These are phyloP conservation scores for Trifolium pratense DNA, from an alignment of 306 rosid species.

Conservation along the genomic window DNA sequence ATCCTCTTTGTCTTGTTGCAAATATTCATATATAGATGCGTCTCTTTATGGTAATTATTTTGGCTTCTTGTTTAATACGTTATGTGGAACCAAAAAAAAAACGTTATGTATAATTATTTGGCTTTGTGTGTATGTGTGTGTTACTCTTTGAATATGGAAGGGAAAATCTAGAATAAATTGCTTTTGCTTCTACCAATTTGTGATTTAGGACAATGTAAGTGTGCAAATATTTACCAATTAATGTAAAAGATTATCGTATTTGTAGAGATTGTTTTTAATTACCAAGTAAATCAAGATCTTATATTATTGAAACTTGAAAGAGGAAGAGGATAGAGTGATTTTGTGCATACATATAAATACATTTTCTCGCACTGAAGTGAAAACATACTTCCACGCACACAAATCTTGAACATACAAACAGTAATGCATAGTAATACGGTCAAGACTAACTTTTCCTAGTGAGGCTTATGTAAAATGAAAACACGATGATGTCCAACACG, in stretches of 20 bases:
- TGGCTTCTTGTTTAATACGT: neutral
- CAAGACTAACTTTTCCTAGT: conserved; percentile 36
- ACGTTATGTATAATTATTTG: neutral
- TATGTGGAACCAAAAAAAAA: no score
- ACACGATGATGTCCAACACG: conserved; percentile 85
- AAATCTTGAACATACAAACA: neutral
- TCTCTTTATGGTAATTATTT: neutral
- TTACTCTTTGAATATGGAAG: neutral
- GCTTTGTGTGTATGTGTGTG: neutral
- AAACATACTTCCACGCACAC: neutral
- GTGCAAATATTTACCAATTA: no score
- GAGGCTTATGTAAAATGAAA: conserved; percentile 71
- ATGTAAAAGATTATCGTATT: no score
- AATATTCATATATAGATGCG: neutral
- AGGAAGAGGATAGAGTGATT: no score
- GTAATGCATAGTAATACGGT: neutral
- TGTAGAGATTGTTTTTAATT: no score
- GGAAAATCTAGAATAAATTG: no score
- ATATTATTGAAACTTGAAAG: no score
- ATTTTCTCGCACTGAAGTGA: neutral
- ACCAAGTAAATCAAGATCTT: no score
- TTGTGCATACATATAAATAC: neutral
- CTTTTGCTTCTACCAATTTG: no score
- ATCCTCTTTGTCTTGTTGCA: neutral
- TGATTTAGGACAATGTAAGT: no score